Conservation (phyloP, 768 basidiomycete species). For the Kwoniella dejecticola region DNA sequence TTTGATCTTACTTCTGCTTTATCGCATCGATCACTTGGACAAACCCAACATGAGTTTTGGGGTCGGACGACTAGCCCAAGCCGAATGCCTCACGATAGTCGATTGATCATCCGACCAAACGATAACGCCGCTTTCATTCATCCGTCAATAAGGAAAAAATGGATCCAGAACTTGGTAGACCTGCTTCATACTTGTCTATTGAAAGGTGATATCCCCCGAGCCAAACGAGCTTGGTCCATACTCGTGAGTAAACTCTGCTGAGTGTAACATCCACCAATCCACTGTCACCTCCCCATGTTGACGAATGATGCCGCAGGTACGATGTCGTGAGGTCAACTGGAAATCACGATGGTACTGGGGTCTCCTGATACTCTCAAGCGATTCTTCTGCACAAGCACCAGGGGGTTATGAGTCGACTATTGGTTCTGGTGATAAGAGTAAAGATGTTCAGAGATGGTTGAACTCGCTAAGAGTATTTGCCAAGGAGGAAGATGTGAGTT, state of each 20-base stretch:
- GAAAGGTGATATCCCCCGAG: constrained; percentile 38
- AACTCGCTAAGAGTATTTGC: constrained; percentile 36
- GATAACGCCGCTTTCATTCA: constrained; percentile 2
- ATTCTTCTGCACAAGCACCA: neutral
- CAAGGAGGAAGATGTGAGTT: constrained; percentile 43
- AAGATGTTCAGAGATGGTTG: constrained; percentile 44
- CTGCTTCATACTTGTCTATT: constrained; percentile 48
- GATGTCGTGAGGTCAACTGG: constrained; percentile 54
- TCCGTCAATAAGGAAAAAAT: constrained; percentile 36
- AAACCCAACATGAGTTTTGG: too few relatives aligned
- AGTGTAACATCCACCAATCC: neutral
- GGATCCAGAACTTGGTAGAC: constrained; percentile 52
- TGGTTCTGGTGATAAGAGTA: constrained; percentile 24
- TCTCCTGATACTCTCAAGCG: constrained; percentile 29
- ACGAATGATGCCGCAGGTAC: constrained; percentile 35
- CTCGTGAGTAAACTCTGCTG: constrained; percentile 35
- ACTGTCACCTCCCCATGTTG: neutral
- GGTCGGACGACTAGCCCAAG: too few relatives aligned
- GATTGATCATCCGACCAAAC: constrained; percentile 13
- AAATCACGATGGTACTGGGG: constrained; percentile 54
- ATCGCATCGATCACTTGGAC: too few relatives aligned
- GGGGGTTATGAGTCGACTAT: too few relatives aligned
- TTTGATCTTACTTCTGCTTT: too few relatives aligned
- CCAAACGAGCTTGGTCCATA: constrained; percentile 50
- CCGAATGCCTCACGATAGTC: constrained; percentile 12